Percentiles rank a stretch among this genome's conserved stretches.
Evolutionary conservation across 2,329 filamentous ascomycete genomes (phyloP).

Genomic region (Tolypocladium tropicale): DNA sequence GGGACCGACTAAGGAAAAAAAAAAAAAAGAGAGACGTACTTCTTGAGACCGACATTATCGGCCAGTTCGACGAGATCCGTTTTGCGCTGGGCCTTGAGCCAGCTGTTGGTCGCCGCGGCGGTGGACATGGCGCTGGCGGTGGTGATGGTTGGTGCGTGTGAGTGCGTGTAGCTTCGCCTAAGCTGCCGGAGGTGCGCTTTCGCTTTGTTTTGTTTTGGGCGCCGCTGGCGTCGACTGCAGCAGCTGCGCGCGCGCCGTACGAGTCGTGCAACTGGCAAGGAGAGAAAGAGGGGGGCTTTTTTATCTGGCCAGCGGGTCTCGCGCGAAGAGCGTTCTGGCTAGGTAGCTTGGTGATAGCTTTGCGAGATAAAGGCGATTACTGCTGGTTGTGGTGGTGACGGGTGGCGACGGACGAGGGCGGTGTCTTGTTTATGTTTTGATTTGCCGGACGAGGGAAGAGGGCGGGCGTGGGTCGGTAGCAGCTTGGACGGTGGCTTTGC

Average conservation of each 20-base stretch:
- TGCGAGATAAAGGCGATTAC: neutral
- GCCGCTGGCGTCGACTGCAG: neutral
- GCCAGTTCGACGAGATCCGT: conserved; percentile 67
- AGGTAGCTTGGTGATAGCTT: neutral
- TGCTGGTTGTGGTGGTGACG: conserved; percentile 5
- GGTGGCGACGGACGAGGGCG: neutral
- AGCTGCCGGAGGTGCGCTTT: neutral
- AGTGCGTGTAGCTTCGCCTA: too few species aligned
- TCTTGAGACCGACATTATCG: conserved; percentile 56
- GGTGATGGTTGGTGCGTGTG: neutral
- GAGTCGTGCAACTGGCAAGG: neutral
- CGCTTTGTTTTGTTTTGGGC: neutral
- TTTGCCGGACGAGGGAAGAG: conserved; percentile 2
- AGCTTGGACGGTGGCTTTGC: neutral
- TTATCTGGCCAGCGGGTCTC: too few species aligned
- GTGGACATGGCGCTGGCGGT: conserved; percentile 11
- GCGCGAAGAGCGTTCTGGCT: too few species aligned
- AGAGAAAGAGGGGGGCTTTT: too few species aligned
- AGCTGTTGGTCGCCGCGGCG: conserved; percentile 44
- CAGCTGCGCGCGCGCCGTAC: neutral
- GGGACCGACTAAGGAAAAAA: neutral
- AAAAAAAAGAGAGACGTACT: conserved; percentile 44
- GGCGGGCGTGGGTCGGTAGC: neutral
- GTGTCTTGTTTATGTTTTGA: conserved; percentile 8
- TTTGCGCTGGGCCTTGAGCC: conserved; percentile 76